A percentile compares a stretch with the other conserved stretches of the same genome.
Evolutionary conservation across 2,329 filamentous ascomycete species (phyloP).

Genomic region (Neofusicoccum sp.): DNA sequence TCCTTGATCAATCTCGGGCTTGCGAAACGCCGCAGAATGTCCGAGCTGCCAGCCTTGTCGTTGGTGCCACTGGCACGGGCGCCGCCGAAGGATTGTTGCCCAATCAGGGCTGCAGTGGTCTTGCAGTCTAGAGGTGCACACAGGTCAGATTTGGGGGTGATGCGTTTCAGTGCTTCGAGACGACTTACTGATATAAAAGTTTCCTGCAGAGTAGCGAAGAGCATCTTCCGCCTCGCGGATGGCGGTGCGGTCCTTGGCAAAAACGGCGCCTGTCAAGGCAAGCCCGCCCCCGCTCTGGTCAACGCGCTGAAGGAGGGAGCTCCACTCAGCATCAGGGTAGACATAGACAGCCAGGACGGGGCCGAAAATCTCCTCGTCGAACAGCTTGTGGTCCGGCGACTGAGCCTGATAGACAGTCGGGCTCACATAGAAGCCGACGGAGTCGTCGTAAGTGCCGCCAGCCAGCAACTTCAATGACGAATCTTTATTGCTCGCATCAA

Average conservation of each 20-base stretch:
- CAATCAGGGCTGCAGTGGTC: conserved; percentile 55
- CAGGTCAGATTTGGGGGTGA: background rate
- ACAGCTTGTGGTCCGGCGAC: conserved; percentile 70
- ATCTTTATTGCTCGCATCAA: conserved; percentile 75
- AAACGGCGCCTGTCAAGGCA: conserved; percentile 73
- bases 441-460: conserved; percentile 74
- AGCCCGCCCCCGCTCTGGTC: conserved; percentile 70
- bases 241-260: conserved; percentile 65
- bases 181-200: conserved; percentile 70
- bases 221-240: conserved; percentile 68
- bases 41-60: conserved; percentile 57
- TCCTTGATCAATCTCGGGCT: conserved; percentile 58
- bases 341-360: conserved; percentile 72
- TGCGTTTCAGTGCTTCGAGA: background rate
- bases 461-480: conserved; percentile 67
- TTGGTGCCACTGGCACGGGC: conserved; percentile 56
- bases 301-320: conserved; percentile 59
- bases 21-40: conserved; percentile 52
- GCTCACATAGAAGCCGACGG: conserved; percentile 77
- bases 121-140: conserved; percentile 62
- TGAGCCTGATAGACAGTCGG: conserved; percentile 77
- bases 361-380: conserved; percentile 79
- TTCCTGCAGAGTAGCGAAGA: conserved; percentile 71
- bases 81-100: conserved; percentile 53
- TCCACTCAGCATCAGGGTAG: conserved; percentile 71